Base-by-base conservation (phyloP, 805 yeast genomes). In the Isabelozyma pseudorhagii region DNA sequence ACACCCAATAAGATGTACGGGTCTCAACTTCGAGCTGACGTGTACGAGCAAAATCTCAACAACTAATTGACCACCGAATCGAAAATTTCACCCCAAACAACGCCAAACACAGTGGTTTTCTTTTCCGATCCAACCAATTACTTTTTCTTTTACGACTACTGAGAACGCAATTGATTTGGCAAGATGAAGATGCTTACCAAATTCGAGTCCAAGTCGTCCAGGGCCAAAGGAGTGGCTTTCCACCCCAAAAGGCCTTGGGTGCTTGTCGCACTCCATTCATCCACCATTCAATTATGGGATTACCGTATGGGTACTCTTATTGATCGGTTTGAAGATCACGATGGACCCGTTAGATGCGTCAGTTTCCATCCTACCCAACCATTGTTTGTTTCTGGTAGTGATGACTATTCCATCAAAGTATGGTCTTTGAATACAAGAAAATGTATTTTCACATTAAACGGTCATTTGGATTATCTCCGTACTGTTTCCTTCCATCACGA, bases 271-370 rank as follows among this genome's bases (percentile, higher is more conserved):
- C 79, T 96, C 53, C 94, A 93, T 69, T 89, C 97, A 27, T 90
- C 97, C n/a, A 91, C 97, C n/a, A 93, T 94, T 67, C 99, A 96
- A 70, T 79, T 94, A 55, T 94, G 99, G 99, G 99, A 94, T 71
- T 94, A 96, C 72, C 85, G 99, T 63, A 94, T 94, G 99, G 99
- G 99, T 42, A 91, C 97, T 3, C 74, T 94, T 66, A 84, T 94
- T 65, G 98, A 92, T 69, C 82, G 97, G 50, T 94, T 91, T 63
- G 99, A 94, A 71, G 99, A 93, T 61, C 99, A 94, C 67, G 97
- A 89, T 62, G 99, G 99, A 27, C 98, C 99, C 3, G 99, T 94
- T 25, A 84, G 99, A 71, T 84, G 92, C 52, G 89, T 94, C 40
- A 93, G 85, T 66, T 93, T 94, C 80, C 99, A 94, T 72, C 97